A percentile compares a stretch with the other conserved stretches of the same genome.
Evolutionary conservation across 306 rosid genomes (phyloP).

Genomic region (Cucurbita ficifolia): DNA sequence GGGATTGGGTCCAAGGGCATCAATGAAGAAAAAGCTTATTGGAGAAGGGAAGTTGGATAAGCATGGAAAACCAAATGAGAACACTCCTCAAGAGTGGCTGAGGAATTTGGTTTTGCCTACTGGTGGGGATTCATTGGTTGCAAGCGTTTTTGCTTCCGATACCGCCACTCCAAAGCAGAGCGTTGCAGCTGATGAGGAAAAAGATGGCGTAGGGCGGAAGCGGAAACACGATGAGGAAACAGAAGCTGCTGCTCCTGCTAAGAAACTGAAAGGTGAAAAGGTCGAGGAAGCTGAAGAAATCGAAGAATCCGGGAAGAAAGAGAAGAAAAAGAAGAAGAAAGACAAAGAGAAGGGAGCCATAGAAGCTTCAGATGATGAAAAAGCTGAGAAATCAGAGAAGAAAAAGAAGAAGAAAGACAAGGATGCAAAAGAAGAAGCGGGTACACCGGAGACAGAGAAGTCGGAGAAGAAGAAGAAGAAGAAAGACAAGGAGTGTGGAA

Average conservation of each 20-base stretch:
- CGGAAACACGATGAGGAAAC: constrained; percentile 28
- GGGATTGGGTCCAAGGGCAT: constrained; percentile 77
- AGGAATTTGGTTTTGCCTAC: constrained; percentile 47
- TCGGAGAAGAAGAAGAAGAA: constrained; percentile 66
- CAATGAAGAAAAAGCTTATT: constrained; percentile 62
- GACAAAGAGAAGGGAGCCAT: constrained; percentile 21
- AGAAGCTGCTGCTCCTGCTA: constrained; percentile 23
- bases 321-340: constrained; percentile 45
- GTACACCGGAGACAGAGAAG: constrained; percentile 30
- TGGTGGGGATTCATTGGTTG: constrained; percentile 50
- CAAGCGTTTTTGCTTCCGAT: constrained; percentile 40
- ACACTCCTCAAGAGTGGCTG: constrained; percentile 55
- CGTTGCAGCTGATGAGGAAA: constrained; percentile 7
- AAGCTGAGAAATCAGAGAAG: constrained; percentile 46
- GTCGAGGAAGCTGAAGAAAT: not conserved
- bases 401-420: constrained; percentile 59
- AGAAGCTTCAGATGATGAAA: constrained; percentile 24
- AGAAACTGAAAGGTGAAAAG: constrained; percentile 35
- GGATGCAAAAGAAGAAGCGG: constrained; percentile 30
- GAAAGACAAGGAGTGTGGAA: constrained; percentile 40
- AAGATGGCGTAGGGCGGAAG: constrained; percentile 26
- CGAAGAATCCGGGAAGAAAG: constrained; percentile 27
- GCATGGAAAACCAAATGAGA: constrained; percentile 63
- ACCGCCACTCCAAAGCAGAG: constrained; percentile 9
- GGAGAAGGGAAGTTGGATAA: constrained; percentile 55